phyloP scores from a whole-genome alignment of 495 filamentous ascomycete species.

The Penicillium atrosanguineum region DNA sequence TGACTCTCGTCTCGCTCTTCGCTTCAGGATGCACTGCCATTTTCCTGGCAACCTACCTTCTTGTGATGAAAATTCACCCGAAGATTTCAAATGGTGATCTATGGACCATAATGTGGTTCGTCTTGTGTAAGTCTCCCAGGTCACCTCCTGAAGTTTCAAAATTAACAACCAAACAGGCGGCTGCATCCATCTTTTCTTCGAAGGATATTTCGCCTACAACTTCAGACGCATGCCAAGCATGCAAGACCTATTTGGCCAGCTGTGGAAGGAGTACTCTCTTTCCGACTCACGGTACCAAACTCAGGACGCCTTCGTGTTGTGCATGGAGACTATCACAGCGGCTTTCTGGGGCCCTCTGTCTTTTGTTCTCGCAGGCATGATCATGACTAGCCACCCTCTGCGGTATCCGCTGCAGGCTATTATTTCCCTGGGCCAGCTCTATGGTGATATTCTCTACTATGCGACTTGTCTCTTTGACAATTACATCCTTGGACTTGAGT shows the following conservation, averaged over 20 bases:
- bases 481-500: slow-evolving; percentile 47
- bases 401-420: slow-evolving; percentile 67
- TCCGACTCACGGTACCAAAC: slow-evolving; percentile 77
- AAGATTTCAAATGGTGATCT: neutral
- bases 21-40: slow-evolving; percentile 1
- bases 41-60: neutral
- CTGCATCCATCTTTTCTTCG: slow-evolving; percentile 67
- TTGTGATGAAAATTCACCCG: slow-evolving; percentile 2
- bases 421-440: slow-evolving; percentile 71
- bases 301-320: slow-evolving; percentile 68
- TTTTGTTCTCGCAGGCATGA: slow-evolving; percentile 56
- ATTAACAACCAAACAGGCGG: neutral
- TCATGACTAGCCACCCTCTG: slow-evolving; percentile 50
- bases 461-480: slow-evolving; percentile 65
- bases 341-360: slow-evolving; percentile 75
- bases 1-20: neutral
- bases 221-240: slow-evolving; percentile 42
- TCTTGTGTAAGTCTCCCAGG: neutral
- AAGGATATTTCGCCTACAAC: slow-evolving; percentile 69
- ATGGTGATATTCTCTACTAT: slow-evolving; percentile 80
- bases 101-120: slow-evolving; percentile 3
- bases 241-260: slow-evolving; percentile 60
- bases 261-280: slow-evolving; percentile 81
- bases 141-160: neutral
- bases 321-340: slow-evolving; percentile 73